A percentile compares a stretch with the other conserved stretches of the same genome.
Evolutionary conservation across 192 early-diverging fungal genomes (phyloP).

Genomic region (Backusella mclennaniae): DNA sequence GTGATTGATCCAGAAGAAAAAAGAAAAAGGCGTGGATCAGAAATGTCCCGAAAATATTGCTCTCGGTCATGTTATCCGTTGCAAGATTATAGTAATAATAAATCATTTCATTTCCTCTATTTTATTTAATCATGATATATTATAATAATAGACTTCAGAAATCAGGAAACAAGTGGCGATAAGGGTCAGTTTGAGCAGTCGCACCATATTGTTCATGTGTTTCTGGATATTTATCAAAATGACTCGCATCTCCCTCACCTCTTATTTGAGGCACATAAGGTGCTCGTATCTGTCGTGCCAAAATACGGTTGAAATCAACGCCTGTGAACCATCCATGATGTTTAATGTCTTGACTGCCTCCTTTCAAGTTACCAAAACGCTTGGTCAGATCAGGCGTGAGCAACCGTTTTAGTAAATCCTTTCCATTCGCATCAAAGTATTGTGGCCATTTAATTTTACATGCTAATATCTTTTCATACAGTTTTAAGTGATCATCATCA

Average conservation of each 20-base stretch:
- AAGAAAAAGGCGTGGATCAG: neutral
- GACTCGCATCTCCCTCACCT: conserved; percentile 47
- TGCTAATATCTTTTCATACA: conserved; percentile 86
- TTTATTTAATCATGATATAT: neutral
- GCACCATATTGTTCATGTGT: conserved; percentile 51
- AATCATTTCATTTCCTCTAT: neutral
- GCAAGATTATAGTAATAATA: neutral
- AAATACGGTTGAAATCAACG: conserved; percentile 60
- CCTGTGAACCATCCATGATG: conserved; percentile 78
- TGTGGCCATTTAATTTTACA: conserved; percentile 73
- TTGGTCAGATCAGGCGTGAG: conserved; percentile 78
- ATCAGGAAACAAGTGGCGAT: conserved; percentile 59
- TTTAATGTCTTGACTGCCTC: conserved; percentile 77
- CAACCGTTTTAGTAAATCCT: conserved; percentile 71
- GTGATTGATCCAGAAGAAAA: neutral
- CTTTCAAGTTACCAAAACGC: conserved; percentile 81
- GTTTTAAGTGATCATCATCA: conserved; percentile 85
- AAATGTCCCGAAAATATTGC: neutral
- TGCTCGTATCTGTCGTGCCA: conserved; percentile 71
- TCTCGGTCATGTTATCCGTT: neutral
- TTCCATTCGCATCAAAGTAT: conserved; percentile 67
- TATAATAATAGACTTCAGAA: conserved; percentile 34
- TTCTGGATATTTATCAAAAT: conserved; percentile 38
- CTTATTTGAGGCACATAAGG: conserved; percentile 68
- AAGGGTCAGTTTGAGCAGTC: conserved; percentile 59